phyloP scores from a whole-genome alignment of 768 basidiomycete species.

The Pisolithus microcarpus region DNA sequence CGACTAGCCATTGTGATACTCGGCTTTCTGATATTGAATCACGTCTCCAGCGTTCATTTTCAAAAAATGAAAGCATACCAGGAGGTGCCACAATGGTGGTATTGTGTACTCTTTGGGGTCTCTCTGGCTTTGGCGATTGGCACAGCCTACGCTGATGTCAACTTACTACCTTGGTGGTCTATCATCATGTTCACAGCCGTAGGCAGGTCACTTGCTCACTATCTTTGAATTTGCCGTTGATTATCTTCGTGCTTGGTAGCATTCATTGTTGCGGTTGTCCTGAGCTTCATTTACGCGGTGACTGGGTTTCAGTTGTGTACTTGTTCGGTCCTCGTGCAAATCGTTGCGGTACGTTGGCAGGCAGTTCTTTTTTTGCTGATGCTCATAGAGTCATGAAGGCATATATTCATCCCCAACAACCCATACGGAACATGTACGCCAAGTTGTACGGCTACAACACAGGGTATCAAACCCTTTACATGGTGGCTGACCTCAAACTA shows the following conservation, averaged over 20 bases:
- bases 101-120: constrained; percentile 36
- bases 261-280: constrained; percentile 31
- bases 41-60: constrained; percentile 8
- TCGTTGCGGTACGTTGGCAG: constrained; percentile 6
- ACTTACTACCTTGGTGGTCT: constrained; percentile 48
- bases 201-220: constrained; percentile 13
- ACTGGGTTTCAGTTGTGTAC: constrained; percentile 10
- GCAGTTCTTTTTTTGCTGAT: background rate
- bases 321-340: constrained; percentile 7
- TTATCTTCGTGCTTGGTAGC: constrained; percentile 10
- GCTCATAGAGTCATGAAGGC: constrained; percentile 13
- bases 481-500: constrained; percentile 38
- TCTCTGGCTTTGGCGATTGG: constrained; percentile 46
- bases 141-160: constrained; percentile 31
- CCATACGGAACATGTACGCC: constrained; percentile 39
- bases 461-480: constrained; percentile 44
- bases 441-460: constrained; percentile 49
- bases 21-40: background rate
- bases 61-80: constrained; percentile 45
- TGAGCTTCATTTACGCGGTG: constrained; percentile 30
- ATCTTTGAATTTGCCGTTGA: constrained; percentile 15
- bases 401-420: constrained; percentile 17
- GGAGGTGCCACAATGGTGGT: constrained; percentile 52
- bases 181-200: constrained; percentile 41
- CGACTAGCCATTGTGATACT: background rate